These are phyloP conservation scores for Neopestalotiopsis sp. DNA, from an alignment of 2,329 filamentous ascomycete genomes.

Conservation along the genomic window DNA sequence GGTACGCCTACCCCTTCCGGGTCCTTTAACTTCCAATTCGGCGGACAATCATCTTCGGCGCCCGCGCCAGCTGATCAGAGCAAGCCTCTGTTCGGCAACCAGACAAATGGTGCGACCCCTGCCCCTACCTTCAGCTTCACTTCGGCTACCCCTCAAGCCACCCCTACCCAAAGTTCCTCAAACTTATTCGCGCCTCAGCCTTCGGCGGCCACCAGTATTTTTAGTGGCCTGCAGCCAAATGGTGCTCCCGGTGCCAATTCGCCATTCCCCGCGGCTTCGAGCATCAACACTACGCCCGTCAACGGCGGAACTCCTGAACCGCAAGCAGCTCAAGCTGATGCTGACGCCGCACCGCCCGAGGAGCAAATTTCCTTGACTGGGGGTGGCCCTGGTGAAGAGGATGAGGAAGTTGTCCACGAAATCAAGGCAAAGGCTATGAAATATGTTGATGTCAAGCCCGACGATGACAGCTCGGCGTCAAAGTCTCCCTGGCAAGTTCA, in stretches of 20 bases:
- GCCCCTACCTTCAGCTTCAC: slow-evolving; percentile 45
- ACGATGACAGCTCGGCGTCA: slow-evolving; percentile 53
- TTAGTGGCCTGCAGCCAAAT: slow-evolving; percentile 37
- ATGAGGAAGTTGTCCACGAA: slow-evolving; percentile 74
- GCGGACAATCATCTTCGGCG: slow-evolving; percentile 32
- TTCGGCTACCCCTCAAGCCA: slow-evolving; percentile 34
- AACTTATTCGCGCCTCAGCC: slow-evolving; percentile 35
- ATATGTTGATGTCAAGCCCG: slow-evolving; percentile 54
- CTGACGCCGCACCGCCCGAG: slow-evolving; percentile 60
- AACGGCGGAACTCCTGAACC: slow-evolving; percentile 62
- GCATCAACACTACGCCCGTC: slow-evolving; percentile 65
- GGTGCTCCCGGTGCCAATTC: slow-evolving; percentile 46
- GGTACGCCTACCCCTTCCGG: slow-evolving; percentile 29
- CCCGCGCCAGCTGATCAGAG: slow-evolving; percentile 30
- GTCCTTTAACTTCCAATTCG: slow-evolving; percentile 33
- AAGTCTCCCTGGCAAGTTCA: slow-evolving; percentile 70
- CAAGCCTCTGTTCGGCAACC: slow-evolving; percentile 30
- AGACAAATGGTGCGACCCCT: slow-evolving; percentile 34
- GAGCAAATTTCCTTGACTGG: slow-evolving; percentile 74
- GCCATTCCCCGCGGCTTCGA: slow-evolving; percentile 61
- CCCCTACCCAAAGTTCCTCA: slow-evolving; percentile 33
- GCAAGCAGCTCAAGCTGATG: slow-evolving; percentile 40
- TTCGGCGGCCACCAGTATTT: slow-evolving; percentile 31
- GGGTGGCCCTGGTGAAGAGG: slow-evolving; percentile 71
- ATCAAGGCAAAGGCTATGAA: slow-evolving; percentile 74